These are phyloP conservation scores for Globisporangium canariense DNA, from an alignment of 352 stramenopile species.

Conservation along the genomic window DNA sequence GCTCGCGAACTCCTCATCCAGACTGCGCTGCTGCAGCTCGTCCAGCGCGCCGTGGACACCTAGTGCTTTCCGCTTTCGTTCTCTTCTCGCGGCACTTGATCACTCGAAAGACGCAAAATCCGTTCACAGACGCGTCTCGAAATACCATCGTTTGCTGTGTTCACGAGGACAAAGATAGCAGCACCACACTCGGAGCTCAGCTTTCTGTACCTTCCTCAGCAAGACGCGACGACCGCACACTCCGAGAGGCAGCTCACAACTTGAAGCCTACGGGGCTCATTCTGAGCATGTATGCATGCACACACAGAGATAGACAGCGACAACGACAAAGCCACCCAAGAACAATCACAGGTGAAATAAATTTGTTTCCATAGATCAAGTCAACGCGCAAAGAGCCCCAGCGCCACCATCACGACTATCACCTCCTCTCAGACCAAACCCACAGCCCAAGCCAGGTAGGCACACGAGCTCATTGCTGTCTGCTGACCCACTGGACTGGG, in stretches of 20 bases:
- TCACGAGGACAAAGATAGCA: background rate
- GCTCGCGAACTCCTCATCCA: background rate
- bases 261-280: too few relatives aligned
- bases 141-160: background rate
- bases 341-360: constrained; percentile 10
- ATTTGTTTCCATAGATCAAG: constrained; percentile 17
- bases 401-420: background rate
- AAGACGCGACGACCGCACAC: too few relatives aligned
- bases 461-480: background rate
- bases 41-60: background rate
- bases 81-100: background rate
- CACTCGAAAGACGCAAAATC: background rate
- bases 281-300: background rate
- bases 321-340: background rate
- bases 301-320: too few relatives aligned
- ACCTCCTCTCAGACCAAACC: background rate
- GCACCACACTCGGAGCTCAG: background rate
- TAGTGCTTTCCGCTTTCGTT: background rate
- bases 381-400: background rate
- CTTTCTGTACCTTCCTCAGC: too few relatives aligned
- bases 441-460: background rate
- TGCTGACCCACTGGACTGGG: background rate
- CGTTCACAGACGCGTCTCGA: background rate
- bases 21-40: background rate
- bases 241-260: too few relatives aligned